These are phyloP conservation scores for Lachnellula cervina DNA, from an alignment of 2,329 filamentous ascomycete species.

Conservation along the genomic window DNA sequence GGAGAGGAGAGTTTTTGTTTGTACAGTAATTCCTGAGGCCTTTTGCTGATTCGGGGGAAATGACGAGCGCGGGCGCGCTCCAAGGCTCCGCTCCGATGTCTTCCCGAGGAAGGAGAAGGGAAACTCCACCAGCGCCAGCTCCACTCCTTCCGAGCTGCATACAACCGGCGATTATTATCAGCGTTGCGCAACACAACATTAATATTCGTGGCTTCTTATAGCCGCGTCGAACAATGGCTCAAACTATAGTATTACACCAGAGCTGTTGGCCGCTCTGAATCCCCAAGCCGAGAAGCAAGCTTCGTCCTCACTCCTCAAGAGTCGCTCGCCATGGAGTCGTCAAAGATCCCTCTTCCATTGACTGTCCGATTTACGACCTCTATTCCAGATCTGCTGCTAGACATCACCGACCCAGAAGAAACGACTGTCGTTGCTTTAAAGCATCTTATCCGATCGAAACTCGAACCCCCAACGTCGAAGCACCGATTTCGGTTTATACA, in stretches of 20 bases:
- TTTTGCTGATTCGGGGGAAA: background rate
- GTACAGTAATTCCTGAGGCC: too few species aligned
- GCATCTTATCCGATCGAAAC: slow-evolving; percentile 69
- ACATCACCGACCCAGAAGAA: slow-evolving; percentile 61
- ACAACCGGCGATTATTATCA: background rate
- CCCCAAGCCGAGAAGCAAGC: too few species aligned
- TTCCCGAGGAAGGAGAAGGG: background rate
- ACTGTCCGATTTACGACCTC: slow-evolving; percentile 88
- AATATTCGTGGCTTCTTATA: background rate
- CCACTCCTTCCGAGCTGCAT: background rate
- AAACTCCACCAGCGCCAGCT: too few species aligned
- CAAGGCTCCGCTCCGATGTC: background rate
- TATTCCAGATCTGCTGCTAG: slow-evolving; percentile 75
- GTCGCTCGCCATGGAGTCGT: background rate
- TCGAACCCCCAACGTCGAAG: slow-evolving; percentile 56
- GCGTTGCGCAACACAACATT: background rate
- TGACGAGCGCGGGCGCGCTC: background rate
- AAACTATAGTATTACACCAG: background rate
- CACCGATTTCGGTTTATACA: slow-evolving; percentile 85
- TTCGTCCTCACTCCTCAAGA: background rate
- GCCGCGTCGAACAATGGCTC: background rate
- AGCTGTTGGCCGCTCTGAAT: slow-evolving; percentile 4
- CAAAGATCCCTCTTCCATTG: slow-evolving; percentile 54
- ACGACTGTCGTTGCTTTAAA: slow-evolving; percentile 78
- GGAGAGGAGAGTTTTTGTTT: background rate